phyloP scores from a whole-genome alignment of 495 filamentous ascomycete genomes.

The Evernia prunastri region DNA sequence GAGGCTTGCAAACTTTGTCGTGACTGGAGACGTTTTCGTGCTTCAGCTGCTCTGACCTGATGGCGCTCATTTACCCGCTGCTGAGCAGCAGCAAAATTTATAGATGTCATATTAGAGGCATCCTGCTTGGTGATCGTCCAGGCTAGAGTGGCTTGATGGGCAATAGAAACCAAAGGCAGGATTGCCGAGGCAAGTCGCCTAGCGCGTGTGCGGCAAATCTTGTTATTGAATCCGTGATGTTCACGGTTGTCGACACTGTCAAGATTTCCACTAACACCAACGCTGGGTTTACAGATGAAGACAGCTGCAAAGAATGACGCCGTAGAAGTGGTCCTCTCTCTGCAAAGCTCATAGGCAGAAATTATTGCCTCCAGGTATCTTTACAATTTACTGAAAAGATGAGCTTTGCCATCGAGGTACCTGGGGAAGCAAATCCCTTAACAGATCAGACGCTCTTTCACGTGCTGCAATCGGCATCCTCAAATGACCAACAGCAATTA shows the following conservation, averaged over 20 bases:
- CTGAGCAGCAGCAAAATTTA: slow-evolving; percentile 80
- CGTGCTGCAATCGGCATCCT: slow-evolving; percentile 63
- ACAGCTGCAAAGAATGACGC: neutral
- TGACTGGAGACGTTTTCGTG: slow-evolving; percentile 48
- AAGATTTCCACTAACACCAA: neutral
- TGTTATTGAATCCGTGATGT: neutral
- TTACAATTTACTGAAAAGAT: slow-evolving; percentile 26
- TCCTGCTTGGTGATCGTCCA: slow-evolving; percentile 8
- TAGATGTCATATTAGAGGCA: slow-evolving; percentile 57
- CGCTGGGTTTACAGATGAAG: neutral
- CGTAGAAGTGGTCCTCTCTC: neutral
- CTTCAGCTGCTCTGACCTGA: slow-evolving; percentile 58
- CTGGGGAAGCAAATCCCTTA: slow-evolving; percentile 57
- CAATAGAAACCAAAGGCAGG: neutral
- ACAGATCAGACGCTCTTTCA: slow-evolving; percentile 60
- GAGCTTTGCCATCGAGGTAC: slow-evolving; percentile 46
- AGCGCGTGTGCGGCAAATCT: slow-evolving; percentile 3
- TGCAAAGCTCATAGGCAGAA: too few species aligned
- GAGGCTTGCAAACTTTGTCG: slow-evolving; percentile 40
- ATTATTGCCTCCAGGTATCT: neutral
- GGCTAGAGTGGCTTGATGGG: neutral
- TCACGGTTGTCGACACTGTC: neutral
- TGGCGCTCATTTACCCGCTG: slow-evolving; percentile 74
- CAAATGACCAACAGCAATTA: slow-evolving; percentile 65
- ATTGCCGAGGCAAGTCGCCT: neutral